Conservation (phyloP, 2,329 filamentous ascomycete species). For the Fusarium concolor region DNA sequence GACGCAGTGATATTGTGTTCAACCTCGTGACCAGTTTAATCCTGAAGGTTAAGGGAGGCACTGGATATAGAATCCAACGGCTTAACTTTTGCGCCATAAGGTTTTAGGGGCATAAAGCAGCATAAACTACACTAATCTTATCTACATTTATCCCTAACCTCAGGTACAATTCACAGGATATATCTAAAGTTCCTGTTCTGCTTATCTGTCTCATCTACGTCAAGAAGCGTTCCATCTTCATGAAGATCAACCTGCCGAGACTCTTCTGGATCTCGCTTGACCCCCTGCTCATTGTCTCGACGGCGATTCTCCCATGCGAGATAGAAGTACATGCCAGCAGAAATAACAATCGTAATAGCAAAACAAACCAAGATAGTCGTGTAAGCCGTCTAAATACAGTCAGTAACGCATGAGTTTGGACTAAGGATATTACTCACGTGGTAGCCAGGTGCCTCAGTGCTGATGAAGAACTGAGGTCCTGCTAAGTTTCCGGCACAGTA, state of each 20-base stretch:
- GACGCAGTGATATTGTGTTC: no score
- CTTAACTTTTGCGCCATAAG: no score
- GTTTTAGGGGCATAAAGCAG: no score
- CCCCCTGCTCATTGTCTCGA: slow-evolving; percentile 12
- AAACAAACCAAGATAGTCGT: slow-evolving; percentile 10
- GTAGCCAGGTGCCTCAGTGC: background rate
- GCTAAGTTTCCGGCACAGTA: slow-evolving; percentile 14
- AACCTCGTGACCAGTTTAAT: no score
- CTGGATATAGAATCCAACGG: no score
- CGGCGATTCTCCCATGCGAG: slow-evolving; percentile 7
- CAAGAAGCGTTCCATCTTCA: background rate
- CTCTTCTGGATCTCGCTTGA: slow-evolving; percentile 13
- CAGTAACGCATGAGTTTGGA: fast-evolving
- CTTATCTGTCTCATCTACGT: slow-evolving; percentile 13
- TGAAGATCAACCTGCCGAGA: slow-evolving; percentile 1
- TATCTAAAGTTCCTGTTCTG: slow-evolving; percentile 18
- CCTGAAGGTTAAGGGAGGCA: no score
- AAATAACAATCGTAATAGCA: slow-evolving; percentile 2
- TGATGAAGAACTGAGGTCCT: slow-evolving; percentile 21
- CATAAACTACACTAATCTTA: no score
- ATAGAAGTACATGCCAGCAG: slow-evolving; percentile 6
- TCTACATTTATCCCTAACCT: no score
- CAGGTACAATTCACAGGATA: background rate
- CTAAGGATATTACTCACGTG: background rate
- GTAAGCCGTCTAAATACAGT: background rate